Base-by-base conservation (phyloP, 2,329 filamentous ascomycete species). In the Fusarium graminum region DNA sequence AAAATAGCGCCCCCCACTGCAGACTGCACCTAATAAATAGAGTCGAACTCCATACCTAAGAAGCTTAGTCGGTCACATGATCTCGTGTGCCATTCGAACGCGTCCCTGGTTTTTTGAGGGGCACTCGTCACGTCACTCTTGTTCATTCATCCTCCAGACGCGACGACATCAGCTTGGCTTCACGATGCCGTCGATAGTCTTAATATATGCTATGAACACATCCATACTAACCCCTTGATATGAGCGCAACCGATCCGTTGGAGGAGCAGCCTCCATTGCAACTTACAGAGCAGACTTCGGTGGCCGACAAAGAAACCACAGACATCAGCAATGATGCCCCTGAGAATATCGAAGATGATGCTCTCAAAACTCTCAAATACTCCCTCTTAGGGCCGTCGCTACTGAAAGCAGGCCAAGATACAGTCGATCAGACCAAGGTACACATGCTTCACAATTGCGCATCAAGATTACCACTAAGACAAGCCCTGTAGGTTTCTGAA, bases 351-450 rank as follows among this genome's bases (percentile, higher is more conserved):
- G 49, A 53, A 4, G 59, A 60, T 6, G 59, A 65, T 34, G 38
- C 53, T 34, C 59, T 64, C 17, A 78, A 74, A 43, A 93, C 91
- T 6, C 84, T 98, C 55, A 97, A 97, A 74, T 97, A 98, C 77
- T 90, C 91, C 55, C 85, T 98, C 0, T 84, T 98, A 0, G 95
- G 95, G 0, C 94, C 94, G 0, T 97, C 94, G 7, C 81, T 98
- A 52, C 94, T 93, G 22, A 99, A 99, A 78, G 92, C 94, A 29
- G 95, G 95, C 3, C 94, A 98, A 76, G 93, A 97, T 74, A 84
- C 87, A 16, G 94, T 98, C n/a, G 93, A 99, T 73, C 95, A 98
- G 80, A 86, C 86, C 66, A 97, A 95, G 81, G 90, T 89, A 76
- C 38, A 75, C 8, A 29, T 10, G 0, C 32, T 17, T 34, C 3